Conservation (phyloP, 106 monocot genomes). For the Xerophyta viscosa region DNA sequence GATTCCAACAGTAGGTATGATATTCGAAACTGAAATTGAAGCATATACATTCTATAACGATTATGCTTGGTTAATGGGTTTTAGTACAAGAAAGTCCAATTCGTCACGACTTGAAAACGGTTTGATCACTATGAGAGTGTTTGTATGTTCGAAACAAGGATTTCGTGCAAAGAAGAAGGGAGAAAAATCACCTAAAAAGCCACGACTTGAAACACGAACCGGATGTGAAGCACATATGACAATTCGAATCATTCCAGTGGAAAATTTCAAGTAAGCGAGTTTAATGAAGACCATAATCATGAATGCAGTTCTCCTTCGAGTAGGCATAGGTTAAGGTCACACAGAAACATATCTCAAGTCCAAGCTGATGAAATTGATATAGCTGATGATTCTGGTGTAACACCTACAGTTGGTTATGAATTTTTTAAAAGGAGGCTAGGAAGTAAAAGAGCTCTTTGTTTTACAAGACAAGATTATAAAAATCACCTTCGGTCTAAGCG, state of each 20-base stretch:
- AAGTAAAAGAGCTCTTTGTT: background rate
- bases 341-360: conserved; percentile 13
- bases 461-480: conserved; percentile 13
- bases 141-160: conserved; percentile 73
- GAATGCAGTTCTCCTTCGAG: conserved; percentile 23
- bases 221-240: conserved; percentile 72
- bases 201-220: conserved; percentile 52
- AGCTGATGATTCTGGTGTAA: conserved; percentile 7
- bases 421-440: conserved; percentile 6
- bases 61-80: too few relatives aligned
- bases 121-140: too few relatives aligned
- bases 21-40: too few relatives aligned
- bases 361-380: conserved; percentile 16
- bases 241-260: conserved; percentile 33
- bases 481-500: conserved; percentile 20
- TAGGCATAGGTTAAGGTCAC: conserved; percentile 20
- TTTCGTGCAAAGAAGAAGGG: conserved; percentile 65
- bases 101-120: too few relatives aligned
- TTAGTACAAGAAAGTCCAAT: too few relatives aligned
- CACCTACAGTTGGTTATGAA: conserved; percentile 5
- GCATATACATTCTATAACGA: too few relatives aligned
- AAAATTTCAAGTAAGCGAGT: conserved; percentile 52
- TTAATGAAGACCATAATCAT: conserved; percentile 63
- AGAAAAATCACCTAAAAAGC: conserved; percentile 45
- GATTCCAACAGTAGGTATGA: too few relatives aligned